These are phyloP conservation scores for Talinum fruticosum DNA, from an alignment of 148 eudicot species.

Conservation along the genomic window DNA sequence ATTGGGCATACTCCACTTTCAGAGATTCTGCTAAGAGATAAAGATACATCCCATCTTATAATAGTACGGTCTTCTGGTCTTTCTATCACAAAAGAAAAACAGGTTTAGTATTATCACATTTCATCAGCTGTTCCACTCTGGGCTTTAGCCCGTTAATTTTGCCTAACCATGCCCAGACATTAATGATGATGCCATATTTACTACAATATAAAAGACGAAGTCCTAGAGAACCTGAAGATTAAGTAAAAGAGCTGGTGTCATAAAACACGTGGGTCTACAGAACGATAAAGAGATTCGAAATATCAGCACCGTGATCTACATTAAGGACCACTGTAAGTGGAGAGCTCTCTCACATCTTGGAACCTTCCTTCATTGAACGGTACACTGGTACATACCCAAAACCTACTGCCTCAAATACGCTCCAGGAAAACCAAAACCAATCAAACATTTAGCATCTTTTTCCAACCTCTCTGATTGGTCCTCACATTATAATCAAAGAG, in stretches of 20 bases:
- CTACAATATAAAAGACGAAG: not conserved
- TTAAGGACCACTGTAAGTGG: conserved; percentile 33
- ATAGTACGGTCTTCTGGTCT: not conserved
- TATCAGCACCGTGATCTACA: conserved; percentile 25
- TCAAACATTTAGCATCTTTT: not conserved
- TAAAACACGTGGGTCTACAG: conserved; percentile 3
- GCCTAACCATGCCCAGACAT: not conserved
- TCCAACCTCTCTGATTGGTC: not conserved
- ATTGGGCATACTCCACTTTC: not conserved
- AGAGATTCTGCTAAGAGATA: conserved; percentile 3
- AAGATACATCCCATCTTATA: not conserved
- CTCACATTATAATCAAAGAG: not conserved
- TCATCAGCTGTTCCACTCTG: not conserved
- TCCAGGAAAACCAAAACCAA: conserved; percentile 12
- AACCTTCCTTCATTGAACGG: conserved; percentile 23
- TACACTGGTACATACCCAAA: conserved; percentile 16
- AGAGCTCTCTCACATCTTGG: conserved; percentile 23
- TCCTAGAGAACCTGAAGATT: not conserved
- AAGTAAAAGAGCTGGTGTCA: not conserved
- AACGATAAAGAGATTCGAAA: conserved; percentile 30
- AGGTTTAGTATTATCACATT: not conserved
- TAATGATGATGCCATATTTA: not conserved
- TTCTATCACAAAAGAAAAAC: not conserved
- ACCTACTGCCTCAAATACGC: conserved; percentile 8
- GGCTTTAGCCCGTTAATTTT: not conserved